Evolutionary conservation across 176 grass and related monocot genomes (phyloP).

Genomic region (Oropetium thomaeum): DNA sequence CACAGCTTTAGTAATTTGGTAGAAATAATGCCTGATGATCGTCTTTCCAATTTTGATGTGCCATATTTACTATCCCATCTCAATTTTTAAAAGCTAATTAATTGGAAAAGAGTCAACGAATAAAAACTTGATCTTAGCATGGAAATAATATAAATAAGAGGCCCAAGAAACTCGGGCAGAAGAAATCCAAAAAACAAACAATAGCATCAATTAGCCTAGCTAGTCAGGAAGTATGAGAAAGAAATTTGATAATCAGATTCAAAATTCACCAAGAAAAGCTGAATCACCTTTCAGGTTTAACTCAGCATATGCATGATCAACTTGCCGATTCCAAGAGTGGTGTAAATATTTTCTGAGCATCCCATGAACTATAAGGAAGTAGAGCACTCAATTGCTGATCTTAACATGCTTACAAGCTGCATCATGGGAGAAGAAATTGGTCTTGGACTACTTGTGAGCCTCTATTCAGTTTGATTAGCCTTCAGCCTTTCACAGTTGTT

Average conservation of each 20-base stretch:
- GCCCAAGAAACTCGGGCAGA: background rate
- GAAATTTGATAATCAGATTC: background rate
- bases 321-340: background rate
- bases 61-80: background rate
- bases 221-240: background rate
- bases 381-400: background rate
- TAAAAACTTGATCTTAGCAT: background rate
- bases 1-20: background rate
- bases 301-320: background rate
- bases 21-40: background rate
- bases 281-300: background rate
- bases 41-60: background rate
- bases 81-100: background rate
- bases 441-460: background rate
- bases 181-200: background rate
- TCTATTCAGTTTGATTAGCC: background rate
- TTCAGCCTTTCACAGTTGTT: background rate
- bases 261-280: background rate
- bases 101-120: background rate
- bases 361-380: background rate
- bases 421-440: slow-evolving; percentile 4
- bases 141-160: background rate
- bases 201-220: background rate
- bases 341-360: slow-evolving; percentile 33
- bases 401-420: background rate